Evolutionary conservation across 1,284 basidiomycete species (phyloP), one percentile per base, ranked within the genome.

Genomic region (Pseudomicrostroma phylloplanum): DNA sequence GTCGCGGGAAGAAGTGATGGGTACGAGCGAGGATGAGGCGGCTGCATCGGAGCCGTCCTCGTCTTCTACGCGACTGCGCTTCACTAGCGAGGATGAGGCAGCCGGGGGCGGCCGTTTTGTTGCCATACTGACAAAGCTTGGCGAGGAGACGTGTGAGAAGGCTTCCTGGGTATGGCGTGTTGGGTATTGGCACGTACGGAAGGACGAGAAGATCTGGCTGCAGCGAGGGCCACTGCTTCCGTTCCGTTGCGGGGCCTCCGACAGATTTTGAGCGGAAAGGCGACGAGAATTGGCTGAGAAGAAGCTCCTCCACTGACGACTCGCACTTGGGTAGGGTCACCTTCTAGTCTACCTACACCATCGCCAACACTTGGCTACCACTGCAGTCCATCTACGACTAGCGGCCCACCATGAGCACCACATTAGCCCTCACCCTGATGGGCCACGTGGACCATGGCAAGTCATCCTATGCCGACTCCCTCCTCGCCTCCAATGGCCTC

Each of bases 401-500:
- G 30, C 30, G 30, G 30, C 30, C 30, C 30, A 36, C 30, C 30
- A 36, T 36, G 30, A 36, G 30, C 30, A 36, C 30, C 9, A 36
- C 30, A 9, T 39, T 62, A n/a, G 56, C 57, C 63, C 68, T 73
- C 69, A 79, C 77, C 13, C 61, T 79, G 42, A 76, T 79, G 40
- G 77, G 77, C 25, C 77, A 79, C 65, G 76, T 79, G 41, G 77
- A 79, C 66, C 77, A 79, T 59, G 77, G 77, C 68, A 79, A 79
- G 58, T 77, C 76, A 55, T 77, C 92, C 0, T 88, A 96, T 67
- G 94, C 96, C 84, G 96, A 99, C 77, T 88, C 89, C 19, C 85
- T 99, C 1, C 85, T 99, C 17, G 94, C 94, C 1, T 91, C 94
- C 36, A 98, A 98, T 82, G 94, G 92, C 75, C 97, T 99, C 79